Conservation (phyloP, 257 asterid genomes). For the Solanum clarkiae region DNA sequence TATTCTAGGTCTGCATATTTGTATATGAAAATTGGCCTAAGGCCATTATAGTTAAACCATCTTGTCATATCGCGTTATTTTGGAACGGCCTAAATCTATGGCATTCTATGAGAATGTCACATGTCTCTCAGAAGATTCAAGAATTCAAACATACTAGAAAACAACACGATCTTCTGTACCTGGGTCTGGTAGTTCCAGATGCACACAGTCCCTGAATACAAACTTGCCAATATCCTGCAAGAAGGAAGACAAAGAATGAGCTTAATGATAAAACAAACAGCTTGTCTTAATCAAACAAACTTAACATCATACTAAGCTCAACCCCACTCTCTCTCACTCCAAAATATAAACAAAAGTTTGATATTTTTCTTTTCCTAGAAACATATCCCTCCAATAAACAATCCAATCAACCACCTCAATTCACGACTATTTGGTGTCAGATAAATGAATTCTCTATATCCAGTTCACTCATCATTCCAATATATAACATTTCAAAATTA, state of each 20-base stretch:
- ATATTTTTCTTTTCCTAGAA: not conserved
- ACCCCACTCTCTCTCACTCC: not conserved
- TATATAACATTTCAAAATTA: not conserved
- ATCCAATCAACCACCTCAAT: not conserved
- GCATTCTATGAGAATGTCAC: not conserved
- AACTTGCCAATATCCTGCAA: constrained; percentile 79
- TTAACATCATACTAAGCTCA: not conserved
- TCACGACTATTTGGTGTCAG: not conserved
- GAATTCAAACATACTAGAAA: not conserved
- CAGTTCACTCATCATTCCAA: not conserved
- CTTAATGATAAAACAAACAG: not conserved
- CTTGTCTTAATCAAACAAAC: not conserved
- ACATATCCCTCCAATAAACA: not conserved
- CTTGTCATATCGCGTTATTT: not conserved
- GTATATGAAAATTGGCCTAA: not conserved
- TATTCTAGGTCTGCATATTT: not conserved
- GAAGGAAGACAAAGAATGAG: not conserved
- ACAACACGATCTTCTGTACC: constrained; percentile 23
- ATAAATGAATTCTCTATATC: not conserved
- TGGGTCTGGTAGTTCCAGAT: constrained; percentile 94
- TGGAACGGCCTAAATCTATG: not conserved
- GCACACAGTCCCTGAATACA: constrained; percentile 85
- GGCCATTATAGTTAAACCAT: not conserved
- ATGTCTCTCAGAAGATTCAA: not conserved
- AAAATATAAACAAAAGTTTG: not conserved